phyloP scores from a whole-genome alignment of 371 early-diverging fungal genomes.

The Zychaea mexicana region DNA sequence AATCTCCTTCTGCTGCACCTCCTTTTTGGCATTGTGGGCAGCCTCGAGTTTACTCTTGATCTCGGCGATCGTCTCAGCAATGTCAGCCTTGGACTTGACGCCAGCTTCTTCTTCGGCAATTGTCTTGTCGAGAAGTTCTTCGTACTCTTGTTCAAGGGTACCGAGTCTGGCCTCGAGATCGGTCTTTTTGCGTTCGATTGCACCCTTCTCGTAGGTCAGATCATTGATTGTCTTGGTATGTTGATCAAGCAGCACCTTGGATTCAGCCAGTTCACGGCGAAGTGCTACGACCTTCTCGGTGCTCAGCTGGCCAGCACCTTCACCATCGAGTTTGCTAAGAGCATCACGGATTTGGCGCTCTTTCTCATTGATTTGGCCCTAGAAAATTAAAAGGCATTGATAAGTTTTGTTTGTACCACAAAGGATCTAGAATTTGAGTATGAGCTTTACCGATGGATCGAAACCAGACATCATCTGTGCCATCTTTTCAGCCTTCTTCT shows the following conservation, averaged over 20 bases:
- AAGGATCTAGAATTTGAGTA: neutral
- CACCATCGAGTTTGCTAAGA: slow-evolving; percentile 62
- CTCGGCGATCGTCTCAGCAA: slow-evolving; percentile 74
- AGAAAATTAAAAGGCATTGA: neutral
- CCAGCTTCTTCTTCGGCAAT: slow-evolving; percentile 89
- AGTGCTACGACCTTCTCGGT: slow-evolving; percentile 71
- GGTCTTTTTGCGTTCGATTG: slow-evolving; percentile 61
- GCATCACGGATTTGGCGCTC: slow-evolving; percentile 77
- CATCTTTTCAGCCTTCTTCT: slow-evolving; percentile 83
- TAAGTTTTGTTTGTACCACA: neutral
- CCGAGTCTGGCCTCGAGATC: slow-evolving; percentile 79
- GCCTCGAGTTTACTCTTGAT: slow-evolving; percentile 85
- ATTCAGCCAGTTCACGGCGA: slow-evolving; percentile 79
- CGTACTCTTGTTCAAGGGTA: slow-evolving; percentile 85
- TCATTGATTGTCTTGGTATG: slow-evolving; percentile 71
- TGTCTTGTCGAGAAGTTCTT: slow-evolving; percentile 91
- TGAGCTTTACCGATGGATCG: slow-evolving; percentile 69
- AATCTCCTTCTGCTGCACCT: slow-evolving; percentile 79
- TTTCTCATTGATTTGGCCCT: slow-evolving; percentile 72
- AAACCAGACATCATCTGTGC: slow-evolving; percentile 86
- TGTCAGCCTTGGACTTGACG: slow-evolving; percentile 61
- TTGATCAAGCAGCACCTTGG: slow-evolving; percentile 67
- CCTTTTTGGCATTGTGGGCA: slow-evolving; percentile 78
- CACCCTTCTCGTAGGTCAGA: slow-evolving; percentile 64
- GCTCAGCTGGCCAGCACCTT: slow-evolving; percentile 18